Evolutionary conservation across 1,284 basidiomycete genomes (phyloP).

Genomic region (Naganishia sp.): DNA sequence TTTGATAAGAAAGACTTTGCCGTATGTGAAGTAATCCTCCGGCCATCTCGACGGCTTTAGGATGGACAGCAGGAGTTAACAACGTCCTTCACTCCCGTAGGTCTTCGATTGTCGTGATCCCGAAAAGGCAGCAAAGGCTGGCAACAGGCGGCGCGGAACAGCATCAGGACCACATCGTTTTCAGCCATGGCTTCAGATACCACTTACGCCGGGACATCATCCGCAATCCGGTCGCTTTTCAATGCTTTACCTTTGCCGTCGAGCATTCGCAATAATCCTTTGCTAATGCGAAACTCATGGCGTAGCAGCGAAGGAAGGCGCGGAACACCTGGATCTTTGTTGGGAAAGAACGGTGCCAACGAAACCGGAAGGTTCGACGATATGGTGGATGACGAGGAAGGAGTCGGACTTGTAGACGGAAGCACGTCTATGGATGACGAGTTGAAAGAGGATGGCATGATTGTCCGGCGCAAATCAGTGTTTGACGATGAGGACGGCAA

Average conservation of each 20-base stretch:
- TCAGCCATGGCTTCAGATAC: conserved; percentile 7
- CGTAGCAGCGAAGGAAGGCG: conserved; percentile 2
- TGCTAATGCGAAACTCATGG: not conserved
- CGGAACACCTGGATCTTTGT: conserved; percentile 10
- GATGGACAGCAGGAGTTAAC: too few relatives aligned
- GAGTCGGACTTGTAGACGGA: conserved; percentile 11
- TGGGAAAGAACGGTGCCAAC: conserved; percentile 1
- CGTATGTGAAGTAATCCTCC: too few relatives aligned
- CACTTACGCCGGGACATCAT: not conserved
- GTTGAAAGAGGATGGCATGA: not conserved
- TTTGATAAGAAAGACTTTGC: too few relatives aligned
- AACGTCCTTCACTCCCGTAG: too few relatives aligned
- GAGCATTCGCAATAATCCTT: conserved; percentile 5
- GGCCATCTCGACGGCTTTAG: too few relatives aligned
- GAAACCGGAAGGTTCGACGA: conserved; percentile 24
- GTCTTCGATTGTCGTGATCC: too few relatives aligned
- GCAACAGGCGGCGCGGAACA: not conserved
- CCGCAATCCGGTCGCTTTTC: conserved; percentile 14
- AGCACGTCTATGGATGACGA: not conserved
- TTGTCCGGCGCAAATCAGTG: conserved; percentile 1
- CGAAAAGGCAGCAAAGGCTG: too few relatives aligned
- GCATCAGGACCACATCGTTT: not conserved
- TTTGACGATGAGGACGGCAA: conserved; percentile 23
- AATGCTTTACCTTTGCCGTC: conserved; percentile 12
- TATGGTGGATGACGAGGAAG: conserved; percentile 25